A percentile compares a stretch with the other conserved stretches of the same genome.
These are phyloP conservation scores for Aspergillus ruber DNA, from an alignment of 2,329 filamentous ascomycete genomes.

Conservation along the genomic window DNA sequence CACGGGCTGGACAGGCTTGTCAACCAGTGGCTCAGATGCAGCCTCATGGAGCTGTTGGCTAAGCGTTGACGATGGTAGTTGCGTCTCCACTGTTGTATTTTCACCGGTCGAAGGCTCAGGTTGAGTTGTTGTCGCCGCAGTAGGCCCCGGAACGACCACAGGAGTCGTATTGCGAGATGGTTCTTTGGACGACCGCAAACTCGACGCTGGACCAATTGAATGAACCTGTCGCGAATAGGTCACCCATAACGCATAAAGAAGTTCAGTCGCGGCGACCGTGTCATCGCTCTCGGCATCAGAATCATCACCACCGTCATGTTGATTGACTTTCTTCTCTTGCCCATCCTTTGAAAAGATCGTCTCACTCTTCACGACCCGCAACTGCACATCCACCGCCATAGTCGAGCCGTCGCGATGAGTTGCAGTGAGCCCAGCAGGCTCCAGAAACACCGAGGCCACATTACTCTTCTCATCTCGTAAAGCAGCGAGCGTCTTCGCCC, in stretches of 20 bases:
- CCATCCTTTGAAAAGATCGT: constrained; percentile 55
- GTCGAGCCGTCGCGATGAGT: constrained; percentile 86
- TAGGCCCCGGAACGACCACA: constrained; percentile 56
- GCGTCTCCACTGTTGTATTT: constrained; percentile 23
- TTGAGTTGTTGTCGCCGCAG: constrained; percentile 24
- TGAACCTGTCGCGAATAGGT: constrained; percentile 94
- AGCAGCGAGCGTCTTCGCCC: constrained; percentile 76
- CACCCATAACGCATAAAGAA: constrained; percentile 94
- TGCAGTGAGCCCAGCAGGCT: constrained; percentile 76
- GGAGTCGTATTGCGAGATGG: constrained; percentile 63
- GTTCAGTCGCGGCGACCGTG: constrained; percentile 56
- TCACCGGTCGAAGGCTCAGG: constrained; percentile 18
- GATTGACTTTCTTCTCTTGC: constrained; percentile 60
- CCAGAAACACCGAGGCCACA: constrained; percentile 69
- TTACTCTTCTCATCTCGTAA: constrained; percentile 77
- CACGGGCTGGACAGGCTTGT: constrained; percentile 34
- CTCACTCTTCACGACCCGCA: constrained; percentile 91
- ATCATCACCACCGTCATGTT: constrained; percentile 47
- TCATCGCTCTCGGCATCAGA: constrained; percentile 20
- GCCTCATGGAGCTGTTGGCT: constrained; percentile 48
- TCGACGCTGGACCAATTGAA: constrained; percentile 59
- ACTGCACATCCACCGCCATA: constrained; percentile 90
- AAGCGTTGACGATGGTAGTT: constrained; percentile 41
- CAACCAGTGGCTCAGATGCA: constrained; percentile 39
- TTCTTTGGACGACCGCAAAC: constrained; percentile 43